phyloP scores from a whole-genome alignment of 371 early-diverging fungal genomes.

The Lichtheimia hyalospora region DNA sequence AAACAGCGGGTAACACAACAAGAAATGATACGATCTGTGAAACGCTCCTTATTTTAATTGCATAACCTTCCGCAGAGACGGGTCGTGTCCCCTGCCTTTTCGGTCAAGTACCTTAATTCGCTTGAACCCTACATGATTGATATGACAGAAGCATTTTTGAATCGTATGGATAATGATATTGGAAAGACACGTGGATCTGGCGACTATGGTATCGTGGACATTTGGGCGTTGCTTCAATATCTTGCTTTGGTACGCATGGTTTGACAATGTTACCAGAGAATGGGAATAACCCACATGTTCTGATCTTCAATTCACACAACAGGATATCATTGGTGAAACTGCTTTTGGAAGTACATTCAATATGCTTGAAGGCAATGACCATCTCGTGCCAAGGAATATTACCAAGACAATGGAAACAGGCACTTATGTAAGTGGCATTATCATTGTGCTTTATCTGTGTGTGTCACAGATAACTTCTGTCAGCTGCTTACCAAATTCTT shows the following conservation, averaged over 20 bases:
- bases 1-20: constrained; percentile 27
- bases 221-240: constrained; percentile 36
- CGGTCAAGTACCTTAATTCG: constrained; percentile 36
- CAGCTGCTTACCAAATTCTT: neutral
- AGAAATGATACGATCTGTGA: too few species aligned
- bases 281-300: too few species aligned
- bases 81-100: constrained; percentile 46
- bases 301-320: too few species aligned
- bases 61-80: constrained; percentile 24
- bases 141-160: constrained; percentile 17
- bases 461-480: too few species aligned
- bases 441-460: neutral
- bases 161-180: constrained; percentile 20
- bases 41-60: neutral
- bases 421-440: neutral
- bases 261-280: too few species aligned
- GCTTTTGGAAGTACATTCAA: constrained; percentile 45
- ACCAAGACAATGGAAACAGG: neutral
- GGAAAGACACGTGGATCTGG: constrained; percentile 3
- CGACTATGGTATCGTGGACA: constrained; percentile 24
- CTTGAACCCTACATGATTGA: constrained; percentile 34
- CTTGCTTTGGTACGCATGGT: constrained; percentile 19
- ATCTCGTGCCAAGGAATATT: constrained; percentile 25
- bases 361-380: constrained; percentile 39
- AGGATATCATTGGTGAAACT: constrained; percentile 45